These are phyloP conservation scores for Bruguiera sexangula DNA, from an alignment of 345 rosid species.

Conservation along the genomic window DNA sequence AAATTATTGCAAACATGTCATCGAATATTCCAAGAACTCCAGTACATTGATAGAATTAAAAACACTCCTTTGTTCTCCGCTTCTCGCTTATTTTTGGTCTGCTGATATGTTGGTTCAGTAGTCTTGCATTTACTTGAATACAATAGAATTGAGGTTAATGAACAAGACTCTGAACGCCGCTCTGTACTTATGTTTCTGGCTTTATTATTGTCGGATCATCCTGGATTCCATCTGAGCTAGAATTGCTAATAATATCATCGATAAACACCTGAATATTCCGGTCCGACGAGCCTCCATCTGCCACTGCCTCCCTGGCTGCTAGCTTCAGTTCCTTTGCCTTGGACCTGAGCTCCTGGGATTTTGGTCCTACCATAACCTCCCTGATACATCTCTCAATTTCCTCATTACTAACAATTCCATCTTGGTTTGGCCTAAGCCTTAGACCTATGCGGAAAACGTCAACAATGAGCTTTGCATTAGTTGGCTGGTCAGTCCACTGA, in stretches of 20 bases:
- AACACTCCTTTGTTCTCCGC: too few relatives aligned
- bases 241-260: slow-evolving; percentile 29
- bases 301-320: slow-evolving; percentile 37
- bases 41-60: too few relatives aligned
- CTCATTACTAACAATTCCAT: slow-evolving; percentile 24
- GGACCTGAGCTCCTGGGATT: slow-evolving; percentile 6
- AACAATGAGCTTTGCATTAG: slow-evolving; percentile 43
- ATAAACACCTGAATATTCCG: slow-evolving; percentile 42
- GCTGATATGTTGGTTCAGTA: too few relatives aligned
- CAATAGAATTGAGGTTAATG: too few relatives aligned
- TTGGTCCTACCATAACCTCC: slow-evolving; percentile 23
- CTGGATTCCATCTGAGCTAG: neutral
- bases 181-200: too few relatives aligned
- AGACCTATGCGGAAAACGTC: slow-evolving; percentile 45
- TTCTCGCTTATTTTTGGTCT: too few relatives aligned
- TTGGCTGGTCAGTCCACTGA: slow-evolving; percentile 55
- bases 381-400: slow-evolving; percentile 29
- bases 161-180: too few relatives aligned
- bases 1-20: too few relatives aligned
- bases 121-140: too few relatives aligned
- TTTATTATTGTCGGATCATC: neutral
- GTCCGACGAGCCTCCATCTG: slow-evolving; percentile 41
- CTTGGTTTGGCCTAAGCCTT: slow-evolving; percentile 27
- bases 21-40: too few relatives aligned
- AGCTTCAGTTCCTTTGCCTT: slow-evolving; percentile 33